These are phyloP conservation scores for Carex cristatella DNA, from an alignment of 176 grass and related monocot genomes.

Conservation along the genomic window DNA sequence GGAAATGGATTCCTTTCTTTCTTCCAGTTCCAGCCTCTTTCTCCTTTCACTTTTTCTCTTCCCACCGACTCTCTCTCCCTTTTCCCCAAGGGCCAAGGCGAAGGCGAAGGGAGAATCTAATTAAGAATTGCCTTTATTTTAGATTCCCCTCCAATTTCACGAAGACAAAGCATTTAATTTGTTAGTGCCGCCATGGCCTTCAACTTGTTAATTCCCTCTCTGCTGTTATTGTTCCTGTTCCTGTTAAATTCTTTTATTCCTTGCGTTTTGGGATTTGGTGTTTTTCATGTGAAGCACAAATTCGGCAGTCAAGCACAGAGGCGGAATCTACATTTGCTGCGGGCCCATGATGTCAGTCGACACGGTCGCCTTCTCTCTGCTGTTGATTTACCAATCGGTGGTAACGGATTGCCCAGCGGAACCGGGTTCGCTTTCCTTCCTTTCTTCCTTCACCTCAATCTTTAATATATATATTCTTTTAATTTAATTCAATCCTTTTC, in stretches of 20 bases:
- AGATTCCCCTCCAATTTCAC: too few relatives aligned
- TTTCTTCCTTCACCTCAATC: not conserved
- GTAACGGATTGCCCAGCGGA: slow-evolving; percentile 63
- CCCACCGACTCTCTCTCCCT: too few relatives aligned
- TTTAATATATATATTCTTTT: too few relatives aligned
- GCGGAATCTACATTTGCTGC: slow-evolving; percentile 34
- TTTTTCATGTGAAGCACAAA: slow-evolving; percentile 72
- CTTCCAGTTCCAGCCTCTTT: too few relatives aligned
- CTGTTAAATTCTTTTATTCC: not conserved
- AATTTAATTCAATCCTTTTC: not conserved
- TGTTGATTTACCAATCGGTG: slow-evolving; percentile 63
- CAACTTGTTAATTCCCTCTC: slow-evolving; percentile 12
- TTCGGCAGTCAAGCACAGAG: slow-evolving; percentile 25
- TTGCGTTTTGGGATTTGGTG: slow-evolving; percentile 29
- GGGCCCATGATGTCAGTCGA: slow-evolving; percentile 47
- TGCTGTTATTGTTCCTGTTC: not conserved
- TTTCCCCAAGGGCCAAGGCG: too few relatives aligned
- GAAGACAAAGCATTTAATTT: not conserved
- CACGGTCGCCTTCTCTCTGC: slow-evolving; percentile 44
- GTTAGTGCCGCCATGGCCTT: not conserved
- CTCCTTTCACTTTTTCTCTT: too few relatives aligned
- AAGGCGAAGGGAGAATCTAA: too few relatives aligned
- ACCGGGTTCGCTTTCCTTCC: slow-evolving; percentile 44
- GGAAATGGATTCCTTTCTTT: too few relatives aligned
- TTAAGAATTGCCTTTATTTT: too few relatives aligned